These are phyloP conservation scores for Phytophthora multivora DNA, from an alignment of 352 stramenopile species.

Conservation along the genomic window DNA sequence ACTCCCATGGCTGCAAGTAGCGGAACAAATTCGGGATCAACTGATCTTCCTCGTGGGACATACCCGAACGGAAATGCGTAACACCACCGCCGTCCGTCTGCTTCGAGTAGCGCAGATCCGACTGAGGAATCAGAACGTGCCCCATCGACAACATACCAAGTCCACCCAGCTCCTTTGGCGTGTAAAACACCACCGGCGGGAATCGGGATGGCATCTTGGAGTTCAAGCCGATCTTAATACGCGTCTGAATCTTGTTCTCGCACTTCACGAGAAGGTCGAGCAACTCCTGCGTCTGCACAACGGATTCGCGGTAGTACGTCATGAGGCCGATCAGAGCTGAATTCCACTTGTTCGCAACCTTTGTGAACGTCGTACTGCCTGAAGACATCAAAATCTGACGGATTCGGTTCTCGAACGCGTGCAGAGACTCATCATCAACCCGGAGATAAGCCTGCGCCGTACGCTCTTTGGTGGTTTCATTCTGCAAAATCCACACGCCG, in stretches of 20 bases:
- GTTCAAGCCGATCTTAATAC: slow-evolving; percentile 99
- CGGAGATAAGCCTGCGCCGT: slow-evolving; percentile 98
- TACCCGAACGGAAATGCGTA: slow-evolving; percentile 99
- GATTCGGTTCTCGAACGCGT: slow-evolving; percentile 99
- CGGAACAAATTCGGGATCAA: slow-evolving; percentile 99
- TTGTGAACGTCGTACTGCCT: slow-evolving; percentile 99
- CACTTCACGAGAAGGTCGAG: slow-evolving; percentile 99
- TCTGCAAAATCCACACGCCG: slow-evolving; percentile 99
- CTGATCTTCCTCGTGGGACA: slow-evolving; percentile 98
- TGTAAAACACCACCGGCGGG: slow-evolving; percentile 99
- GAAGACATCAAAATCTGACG: slow-evolving; percentile 99
- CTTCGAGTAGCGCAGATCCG: slow-evolving; percentile 98
- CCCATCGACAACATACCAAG: slow-evolving; percentile 99
- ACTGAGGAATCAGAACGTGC: slow-evolving; percentile 99
- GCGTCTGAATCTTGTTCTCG: slow-evolving; percentile 99
- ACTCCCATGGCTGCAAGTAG: slow-evolving; percentile 98
- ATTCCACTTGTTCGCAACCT: slow-evolving; percentile 99
- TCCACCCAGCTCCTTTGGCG: slow-evolving; percentile 98
- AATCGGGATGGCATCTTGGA: slow-evolving; percentile 99
- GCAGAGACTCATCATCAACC: slow-evolving; percentile 95
- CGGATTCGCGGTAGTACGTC: slow-evolving; percentile 99
- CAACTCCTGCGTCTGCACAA: slow-evolving; percentile 99
- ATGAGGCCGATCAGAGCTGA: slow-evolving; percentile 96
- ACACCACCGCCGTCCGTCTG: slow-evolving; percentile 97
- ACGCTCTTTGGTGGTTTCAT: slow-evolving; percentile 99